phyloP scores from a whole-genome alignment of 106 monocot genomes.

The Dendrobium catenatum region DNA sequence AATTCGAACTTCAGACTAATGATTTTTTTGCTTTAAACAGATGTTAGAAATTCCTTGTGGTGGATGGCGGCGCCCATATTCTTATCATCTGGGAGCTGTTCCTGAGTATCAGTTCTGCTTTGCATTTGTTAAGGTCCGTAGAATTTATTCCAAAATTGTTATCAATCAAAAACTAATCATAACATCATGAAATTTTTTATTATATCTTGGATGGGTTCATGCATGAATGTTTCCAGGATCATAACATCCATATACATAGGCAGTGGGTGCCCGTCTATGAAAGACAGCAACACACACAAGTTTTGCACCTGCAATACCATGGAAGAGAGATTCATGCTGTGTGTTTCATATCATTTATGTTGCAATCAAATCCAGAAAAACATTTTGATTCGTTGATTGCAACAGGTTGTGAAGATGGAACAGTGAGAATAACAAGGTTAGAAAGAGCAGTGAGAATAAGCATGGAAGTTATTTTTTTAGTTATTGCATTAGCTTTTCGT shows the following conservation, averaged over 20 bases:
- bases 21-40: conserved; percentile 24
- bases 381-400: conserved; percentile 37
- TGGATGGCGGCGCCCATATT: conserved; percentile 84
- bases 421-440: conserved; percentile 84
- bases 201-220: background rate
- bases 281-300: conserved; percentile 41
- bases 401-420: conserved; percentile 99
- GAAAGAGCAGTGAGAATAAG: background rate
- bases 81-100: conserved; percentile 65
- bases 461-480: background rate
- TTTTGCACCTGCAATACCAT: conserved; percentile 78
- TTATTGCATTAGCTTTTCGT: background rate
- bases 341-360: conserved; percentile 45
- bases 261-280: conserved; percentile 43
- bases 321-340: conserved; percentile 92
- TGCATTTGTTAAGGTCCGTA: conserved; percentile 81
- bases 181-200: background rate
- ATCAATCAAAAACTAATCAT: background rate
- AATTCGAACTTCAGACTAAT: background rate
- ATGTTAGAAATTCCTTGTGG: conserved; percentile 76
- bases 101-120: conserved; percentile 82
- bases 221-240: conserved; percentile 44
- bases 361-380: conserved; percentile 10
- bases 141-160: background rate
- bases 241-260: conserved; percentile 60